Evolutionary conservation across 257 asterid species (phyloP).

Genomic region (Jacaranda mimosifolia): DNA sequence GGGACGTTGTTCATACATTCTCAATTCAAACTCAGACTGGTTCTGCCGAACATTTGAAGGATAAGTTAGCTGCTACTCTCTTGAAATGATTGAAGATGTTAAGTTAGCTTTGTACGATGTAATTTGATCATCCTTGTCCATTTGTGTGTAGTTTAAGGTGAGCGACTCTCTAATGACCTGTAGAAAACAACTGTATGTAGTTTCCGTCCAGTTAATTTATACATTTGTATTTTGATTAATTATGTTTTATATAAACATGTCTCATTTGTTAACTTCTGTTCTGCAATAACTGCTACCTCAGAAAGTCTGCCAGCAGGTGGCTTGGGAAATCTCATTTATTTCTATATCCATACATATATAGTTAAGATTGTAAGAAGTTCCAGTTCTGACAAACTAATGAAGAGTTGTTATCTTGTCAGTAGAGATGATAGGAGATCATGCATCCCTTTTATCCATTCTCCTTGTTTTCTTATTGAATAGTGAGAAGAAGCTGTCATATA

Average conservation of each 20-base stretch:
- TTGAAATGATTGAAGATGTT: slow-evolving; percentile 43
- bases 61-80: slow-evolving; percentile 72
- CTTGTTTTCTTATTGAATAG: background rate
- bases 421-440: too few species aligned
- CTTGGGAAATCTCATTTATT: background rate
- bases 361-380: background rate
- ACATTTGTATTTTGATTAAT: slow-evolving; percentile 8
- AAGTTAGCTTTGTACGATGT: slow-evolving; percentile 22
- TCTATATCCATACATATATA: too few species aligned
- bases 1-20: slow-evolving; percentile 83
- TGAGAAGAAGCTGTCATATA: slow-evolving; percentile 8
- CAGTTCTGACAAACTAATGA: background rate
- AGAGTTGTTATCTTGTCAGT: too few species aligned
- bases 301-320: too few species aligned
- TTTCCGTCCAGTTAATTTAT: background rate
- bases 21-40: slow-evolving; percentile 67
- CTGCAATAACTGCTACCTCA: too few species aligned
- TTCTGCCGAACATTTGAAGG: slow-evolving; percentile 70
- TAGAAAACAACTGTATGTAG: slow-evolving; percentile 12
- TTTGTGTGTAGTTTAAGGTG: slow-evolving; percentile 3
- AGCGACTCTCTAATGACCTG: background rate
- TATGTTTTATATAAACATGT: background rate
- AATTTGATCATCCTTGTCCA: slow-evolving; percentile 6
- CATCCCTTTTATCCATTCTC: too few species aligned
- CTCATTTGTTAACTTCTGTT: background rate